Evolutionary conservation across 306 rosid genomes (phyloP), one percentile per base, ranked within the genome.

Genomic region (Begonia loranthoides): DNA sequence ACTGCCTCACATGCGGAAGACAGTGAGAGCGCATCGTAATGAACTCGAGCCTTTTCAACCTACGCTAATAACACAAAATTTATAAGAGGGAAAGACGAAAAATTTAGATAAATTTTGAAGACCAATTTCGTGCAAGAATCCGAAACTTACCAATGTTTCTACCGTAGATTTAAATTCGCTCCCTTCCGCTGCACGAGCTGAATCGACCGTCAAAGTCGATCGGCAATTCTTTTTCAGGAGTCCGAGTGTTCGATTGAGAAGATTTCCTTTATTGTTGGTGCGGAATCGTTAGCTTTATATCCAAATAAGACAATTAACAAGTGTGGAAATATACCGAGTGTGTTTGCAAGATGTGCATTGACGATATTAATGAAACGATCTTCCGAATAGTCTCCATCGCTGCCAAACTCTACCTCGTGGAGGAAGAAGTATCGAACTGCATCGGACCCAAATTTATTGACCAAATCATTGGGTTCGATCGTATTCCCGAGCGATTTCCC

Each of bases 341-440:
- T 82, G 60, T 90, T 90, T 62, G 99, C 99, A 78, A 90, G 99
- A 78, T 90, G 94, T 14, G 99, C 92, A 51, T 90, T 90, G 63
- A 90, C 94, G 48, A 74, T 80, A 55, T 82, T 78, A 71, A 90
- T 69, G 71, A 90, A 90, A 51, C 95, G 99, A 49, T 80, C 87
- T 78, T 90, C 95, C 3, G 95, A 82, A 61, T 90, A 90, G 79
- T 90, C 95, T 55, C 99, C 99, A 36, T 90, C 95, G 57, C 62
- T 65, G 50, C 99, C 99, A 49, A 90, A 82, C 63, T 90, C 99
- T 61, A 90, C 92, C 79, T 85, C 99, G 73, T 78, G 71, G 51
- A 90, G 69, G 81, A 90, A 90, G 82, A 90, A 90, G 80, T 90
- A 90, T 71, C 99, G 72, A 43, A 90, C 82, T 2, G 99, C 95